phyloP scores from a whole-genome alignment of 306 rosid species.

The Cajanus cajan region DNA sequence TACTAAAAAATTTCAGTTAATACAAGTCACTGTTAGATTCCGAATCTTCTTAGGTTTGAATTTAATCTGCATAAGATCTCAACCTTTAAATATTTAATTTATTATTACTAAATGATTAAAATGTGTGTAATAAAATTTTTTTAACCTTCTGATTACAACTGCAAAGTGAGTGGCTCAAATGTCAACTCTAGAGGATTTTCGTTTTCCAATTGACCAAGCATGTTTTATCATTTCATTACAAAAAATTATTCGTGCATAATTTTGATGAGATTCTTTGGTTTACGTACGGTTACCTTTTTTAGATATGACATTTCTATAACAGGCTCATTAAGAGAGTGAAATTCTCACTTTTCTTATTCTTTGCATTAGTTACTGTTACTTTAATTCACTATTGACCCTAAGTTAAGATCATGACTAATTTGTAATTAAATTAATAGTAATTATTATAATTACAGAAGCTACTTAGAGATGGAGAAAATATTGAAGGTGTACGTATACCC shows the following conservation, averaged over 20 bases:
- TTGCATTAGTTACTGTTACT: background rate
- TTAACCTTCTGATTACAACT: no score
- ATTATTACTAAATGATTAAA: no score
- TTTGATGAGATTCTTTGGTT: no score
- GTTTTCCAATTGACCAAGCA: background rate
- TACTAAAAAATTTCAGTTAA: background rate
- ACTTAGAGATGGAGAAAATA: constrained; percentile 71
- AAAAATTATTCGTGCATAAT: no score
- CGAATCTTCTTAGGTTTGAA: background rate
- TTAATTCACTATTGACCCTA: background rate
- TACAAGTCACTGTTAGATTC: background rate
- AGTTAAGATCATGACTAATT: background rate
- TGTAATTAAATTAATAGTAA: background rate
- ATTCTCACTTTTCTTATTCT: no score
- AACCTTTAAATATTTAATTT: background rate
- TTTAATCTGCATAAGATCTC: background rate
- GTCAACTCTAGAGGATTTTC: background rate
- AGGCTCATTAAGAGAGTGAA: no score
- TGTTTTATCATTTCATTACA: background rate
- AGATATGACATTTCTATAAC: no score
- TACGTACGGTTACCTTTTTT: no score
- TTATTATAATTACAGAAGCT: constrained; percentile 52
- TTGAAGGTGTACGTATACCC: constrained; percentile 70
- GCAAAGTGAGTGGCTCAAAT: no score
- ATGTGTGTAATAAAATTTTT: no score